Base-by-base conservation (phyloP, 1,139 yeast species). In the Waltiozyma sp. region DNA sequence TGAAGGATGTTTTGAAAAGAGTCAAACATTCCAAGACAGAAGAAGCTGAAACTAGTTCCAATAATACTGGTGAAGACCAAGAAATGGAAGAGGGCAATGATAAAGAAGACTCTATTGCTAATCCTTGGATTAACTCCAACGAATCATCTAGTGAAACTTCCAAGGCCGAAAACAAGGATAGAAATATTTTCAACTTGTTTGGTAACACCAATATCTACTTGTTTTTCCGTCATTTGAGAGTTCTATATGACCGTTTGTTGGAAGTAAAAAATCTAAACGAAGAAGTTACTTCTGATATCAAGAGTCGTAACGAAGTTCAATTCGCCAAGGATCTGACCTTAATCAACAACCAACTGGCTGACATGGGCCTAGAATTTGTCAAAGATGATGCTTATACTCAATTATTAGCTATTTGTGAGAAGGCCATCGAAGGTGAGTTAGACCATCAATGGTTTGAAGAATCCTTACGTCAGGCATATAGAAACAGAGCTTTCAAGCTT, bases 371-470 rank as follows among this genome's bases (percentile, higher is more conserved):
- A 43, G 76, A 77, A 48, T 81, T 89, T 53, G 69, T 69, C 33
- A 86, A 87, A 16, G 68, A 73, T 9, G 80, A 80, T 53, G 83
- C 93, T 44, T 93, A 91, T 60, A 64, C 70, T 36, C 96, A 91
- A 62, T 75, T 88, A 18, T 68, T 91, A 47, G 68, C 68, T 2
- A 69, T 91, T 46, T 75, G 94, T 44, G 88, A 78, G 53, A 75
- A 78, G 50, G 68, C 89, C 43, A 84, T 93, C 50, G 94, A 87
- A 55, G 96, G 95, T 26, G 94, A 88, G 37, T 68, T 91, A 43
- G 98, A 91, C 56, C 95, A 88, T 52, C 95, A 84, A 61, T 83
- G 93, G 85, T 91, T 85, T 60, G 99, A 91, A 66, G 98, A 91
- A 61, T 75, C 95, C 21, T 66, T 93, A 48, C 86, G 99, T 51